Percentiles rank a stretch among this genome's conserved stretches.
Conservation (phyloP, 2,329 filamentous ascomycete genomes). For the Fusarium nurragi region DNA sequence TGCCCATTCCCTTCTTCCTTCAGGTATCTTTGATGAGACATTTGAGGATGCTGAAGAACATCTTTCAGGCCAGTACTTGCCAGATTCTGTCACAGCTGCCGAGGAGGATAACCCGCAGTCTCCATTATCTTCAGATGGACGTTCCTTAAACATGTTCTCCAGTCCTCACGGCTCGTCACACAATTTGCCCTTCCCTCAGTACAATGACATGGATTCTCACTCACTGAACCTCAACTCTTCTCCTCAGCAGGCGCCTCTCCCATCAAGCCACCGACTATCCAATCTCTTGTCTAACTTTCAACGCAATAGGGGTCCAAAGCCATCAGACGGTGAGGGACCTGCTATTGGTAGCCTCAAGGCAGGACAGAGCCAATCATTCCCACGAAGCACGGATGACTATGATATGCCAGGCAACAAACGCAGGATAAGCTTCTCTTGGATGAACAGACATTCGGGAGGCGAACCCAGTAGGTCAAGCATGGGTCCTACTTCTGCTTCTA, state of each 20-base stretch:
- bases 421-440: constrained; percentile 69
- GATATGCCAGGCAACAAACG: constrained; percentile 64
- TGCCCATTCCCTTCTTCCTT: constrained; percentile 77
- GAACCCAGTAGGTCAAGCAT: constrained; percentile 49
- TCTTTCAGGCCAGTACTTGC: constrained; percentile 40
- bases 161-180: constrained; percentile 70
- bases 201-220: constrained; percentile 58
- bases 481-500: constrained; percentile 47
- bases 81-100: constrained; percentile 44
- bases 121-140: constrained; percentile 64
- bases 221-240: constrained; percentile 55
- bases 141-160: constrained; percentile 65
- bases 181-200: constrained; percentile 64
- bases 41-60: constrained; percentile 66
- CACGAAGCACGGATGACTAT: constrained; percentile 66
- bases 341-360: constrained; percentile 74
- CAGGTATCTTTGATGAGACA: constrained; percentile 69
- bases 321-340: constrained; percentile 61
- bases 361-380: constrained; percentile 81
- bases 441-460: constrained; percentile 62
- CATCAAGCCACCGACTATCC: constrained; percentile 53
- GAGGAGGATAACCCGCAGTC: constrained; percentile 65
- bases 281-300: constrained; percentile 68
- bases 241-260: constrained; percentile 49
- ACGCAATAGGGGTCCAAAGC: constrained; percentile 70